phyloP scores from a whole-genome alignment of 129 eudicot species.

The sunflower (Helianthus annuus) region DNA sequence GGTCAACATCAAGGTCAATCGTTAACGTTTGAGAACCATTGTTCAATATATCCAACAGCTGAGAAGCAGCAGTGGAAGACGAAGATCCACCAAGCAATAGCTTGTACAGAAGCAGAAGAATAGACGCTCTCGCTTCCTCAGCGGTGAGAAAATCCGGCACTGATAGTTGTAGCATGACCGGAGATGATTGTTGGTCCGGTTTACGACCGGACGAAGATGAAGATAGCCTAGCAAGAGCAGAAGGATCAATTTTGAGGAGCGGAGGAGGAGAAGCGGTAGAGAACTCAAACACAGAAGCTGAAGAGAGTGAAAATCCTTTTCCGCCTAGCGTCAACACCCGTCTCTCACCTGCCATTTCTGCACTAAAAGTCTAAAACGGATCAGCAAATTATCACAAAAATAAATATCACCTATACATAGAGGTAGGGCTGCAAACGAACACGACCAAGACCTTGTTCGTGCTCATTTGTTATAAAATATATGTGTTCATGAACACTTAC shows the following conservation, averaged over 20 bases:
- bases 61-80: conserved; percentile 36
- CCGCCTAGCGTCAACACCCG: conserved; percentile 53
- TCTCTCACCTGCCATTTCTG: conserved; percentile 38
- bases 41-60: conserved; percentile 41
- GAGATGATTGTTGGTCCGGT: conserved; percentile 10
- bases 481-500: too few species aligned
- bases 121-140: conserved; percentile 48
- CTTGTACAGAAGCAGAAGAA: conserved; percentile 44
- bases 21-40: conserved; percentile 5
- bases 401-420: too few species aligned
- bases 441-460: too few species aligned
- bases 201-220: conserved; percentile 35
- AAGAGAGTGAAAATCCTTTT: conserved; percentile 61
- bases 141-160: conserved; percentile 45
- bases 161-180: conserved; percentile 26
- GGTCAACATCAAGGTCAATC: conserved; percentile 16
- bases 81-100: conserved; percentile 38
- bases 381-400: not conserved
- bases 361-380: conserved; percentile 3
- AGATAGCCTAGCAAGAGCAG: conserved; percentile 47
- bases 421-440: too few species aligned
- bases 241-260: conserved; percentile 49
- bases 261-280: conserved; percentile 42
- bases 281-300: conserved; percentile 46
- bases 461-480: too few species aligned